These are phyloP conservation scores for Macaranga tanarius DNA, from an alignment of 441 rosid genomes.

Conservation along the genomic window DNA sequence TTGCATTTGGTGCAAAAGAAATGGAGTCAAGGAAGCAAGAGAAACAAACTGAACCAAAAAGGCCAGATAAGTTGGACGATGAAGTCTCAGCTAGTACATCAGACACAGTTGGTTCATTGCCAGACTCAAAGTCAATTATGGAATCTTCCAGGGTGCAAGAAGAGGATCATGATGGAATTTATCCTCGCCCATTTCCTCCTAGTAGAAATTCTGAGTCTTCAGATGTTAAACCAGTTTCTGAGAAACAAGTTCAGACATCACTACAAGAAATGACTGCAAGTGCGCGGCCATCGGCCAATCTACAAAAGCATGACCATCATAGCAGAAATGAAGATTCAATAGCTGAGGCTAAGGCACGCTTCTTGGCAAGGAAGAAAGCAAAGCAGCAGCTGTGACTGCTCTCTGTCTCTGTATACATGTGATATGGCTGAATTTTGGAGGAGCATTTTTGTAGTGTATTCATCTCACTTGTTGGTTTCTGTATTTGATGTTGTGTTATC, in stretches of 20 bases:
- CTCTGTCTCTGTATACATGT: not conserved
- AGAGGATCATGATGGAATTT: slow-evolving; percentile 26
- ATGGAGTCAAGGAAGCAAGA: slow-evolving; percentile 42
- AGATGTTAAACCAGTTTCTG: slow-evolving; percentile 27
- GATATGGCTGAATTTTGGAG: not conserved
- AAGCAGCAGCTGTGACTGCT: slow-evolving; percentile 32
- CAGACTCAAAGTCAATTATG: slow-evolving; percentile 18
- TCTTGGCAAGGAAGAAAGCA: slow-evolving; percentile 71
- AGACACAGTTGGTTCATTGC: slow-evolving; percentile 24
- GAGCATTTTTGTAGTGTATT: not conserved
- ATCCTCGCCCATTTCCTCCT: slow-evolving; percentile 23
- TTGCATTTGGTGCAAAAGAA: slow-evolving; percentile 70
- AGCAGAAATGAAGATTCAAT: slow-evolving; percentile 23
- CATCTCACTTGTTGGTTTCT: not conserved
- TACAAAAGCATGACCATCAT: slow-evolving; percentile 49
- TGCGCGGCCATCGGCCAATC: slow-evolving; percentile 35
- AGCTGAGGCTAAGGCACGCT: slow-evolving; percentile 44
- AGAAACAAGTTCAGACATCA: slow-evolving; percentile 21
- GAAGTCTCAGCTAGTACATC: slow-evolving; percentile 21
- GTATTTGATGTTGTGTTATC: not conserved
- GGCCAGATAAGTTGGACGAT: slow-evolving; percentile 29
- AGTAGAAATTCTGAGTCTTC: slow-evolving; percentile 32
- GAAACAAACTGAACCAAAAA: slow-evolving; percentile 38
- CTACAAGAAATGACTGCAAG: slow-evolving; percentile 31
- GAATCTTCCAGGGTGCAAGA: slow-evolving; percentile 31